A percentile compares a stretch with the other conserved stretches of the same genome.
Evolutionary conservation across 2,329 filamentous ascomycete genomes (phyloP).

Genomic region (Fusarium foetens): DNA sequence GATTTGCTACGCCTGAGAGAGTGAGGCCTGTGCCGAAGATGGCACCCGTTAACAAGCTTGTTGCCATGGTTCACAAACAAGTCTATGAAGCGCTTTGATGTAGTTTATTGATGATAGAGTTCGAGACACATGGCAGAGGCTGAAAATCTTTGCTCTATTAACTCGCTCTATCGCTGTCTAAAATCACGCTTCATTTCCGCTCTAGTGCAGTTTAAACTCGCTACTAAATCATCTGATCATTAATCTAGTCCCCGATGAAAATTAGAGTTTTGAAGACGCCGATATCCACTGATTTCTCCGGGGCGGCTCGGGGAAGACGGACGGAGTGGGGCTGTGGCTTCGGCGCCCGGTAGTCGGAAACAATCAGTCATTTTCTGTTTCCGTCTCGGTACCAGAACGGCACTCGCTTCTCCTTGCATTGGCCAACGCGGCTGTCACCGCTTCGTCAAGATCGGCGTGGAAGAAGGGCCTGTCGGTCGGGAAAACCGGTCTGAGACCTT

Average conservation of each 20-base stretch:
- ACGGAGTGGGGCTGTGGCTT: background rate
- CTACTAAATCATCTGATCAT: background rate
- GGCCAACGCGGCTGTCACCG: constrained; percentile 49
- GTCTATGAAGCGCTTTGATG: background rate
- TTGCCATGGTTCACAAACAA: background rate
- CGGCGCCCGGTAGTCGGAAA: constrained; percentile 8
- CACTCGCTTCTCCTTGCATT: constrained; percentile 9
- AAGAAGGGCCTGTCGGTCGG: constrained; percentile 60
- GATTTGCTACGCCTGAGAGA: constrained; percentile 13
- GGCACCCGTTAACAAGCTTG: constrained; percentile 9
- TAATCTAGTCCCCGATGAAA: constrained; percentile 12
- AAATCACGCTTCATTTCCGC: background rate
- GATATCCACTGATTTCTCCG: constrained; percentile 8
- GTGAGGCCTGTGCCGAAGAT: constrained; percentile 18
- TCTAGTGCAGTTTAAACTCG: background rate
- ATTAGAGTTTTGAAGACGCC: background rate
- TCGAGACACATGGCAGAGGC: background rate
- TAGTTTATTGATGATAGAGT: no score
- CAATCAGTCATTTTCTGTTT: background rate
- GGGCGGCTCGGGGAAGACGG: background rate
- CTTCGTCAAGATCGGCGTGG: constrained; percentile 57
- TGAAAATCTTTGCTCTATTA: background rate
- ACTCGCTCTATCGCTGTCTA: constrained; percentile 12
- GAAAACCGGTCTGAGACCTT: constrained; percentile 45
- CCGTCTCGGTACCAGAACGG: constrained; percentile 1